Percentiles rank a stretch among this genome's conserved stretches.
Evolutionary conservation across 257 asterid genomes (phyloP).

Genomic region (Salvia hispanica): DNA sequence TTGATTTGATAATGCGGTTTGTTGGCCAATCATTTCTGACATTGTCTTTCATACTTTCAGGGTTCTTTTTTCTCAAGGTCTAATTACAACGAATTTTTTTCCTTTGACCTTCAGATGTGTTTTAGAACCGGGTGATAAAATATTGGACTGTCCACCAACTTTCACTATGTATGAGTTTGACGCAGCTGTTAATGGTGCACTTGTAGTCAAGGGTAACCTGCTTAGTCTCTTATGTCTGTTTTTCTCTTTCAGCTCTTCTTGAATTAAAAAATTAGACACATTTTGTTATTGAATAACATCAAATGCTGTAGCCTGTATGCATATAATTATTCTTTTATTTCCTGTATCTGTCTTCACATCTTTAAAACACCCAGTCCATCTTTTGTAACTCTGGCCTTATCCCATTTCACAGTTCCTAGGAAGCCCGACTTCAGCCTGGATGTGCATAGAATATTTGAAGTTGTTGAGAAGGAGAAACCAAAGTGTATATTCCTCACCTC

Average conservation of each 20-base stretch:
- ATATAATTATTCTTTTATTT: not conserved
- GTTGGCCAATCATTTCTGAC: conserved; percentile 26
- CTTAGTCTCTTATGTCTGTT: conserved; percentile 2
- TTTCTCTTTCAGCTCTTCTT: not conserved
- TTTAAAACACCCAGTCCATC: conserved; percentile 5
- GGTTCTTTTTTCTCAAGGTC: conserved; percentile 1
- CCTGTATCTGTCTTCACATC: conserved; percentile 14
- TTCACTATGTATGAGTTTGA: conserved; percentile 98
- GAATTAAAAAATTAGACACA: not conserved
- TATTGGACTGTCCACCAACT: conserved; percentile 97
- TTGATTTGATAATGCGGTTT: conserved; percentile 95
- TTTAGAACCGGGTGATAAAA: conserved; percentile 91
- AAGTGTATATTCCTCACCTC: conserved; percentile 93
- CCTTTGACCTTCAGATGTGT: conserved; percentile 65
- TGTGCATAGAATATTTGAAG: conserved; percentile 64
- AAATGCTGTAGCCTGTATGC: not conserved
- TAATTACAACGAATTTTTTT: conserved; percentile 22
- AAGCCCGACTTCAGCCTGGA: conserved; percentile 88
- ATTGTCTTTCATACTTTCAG: not conserved
- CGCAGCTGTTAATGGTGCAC: conserved; percentile 95
- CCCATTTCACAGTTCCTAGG: conserved; percentile 64
- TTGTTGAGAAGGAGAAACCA: conserved; percentile 81
- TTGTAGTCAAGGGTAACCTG: conserved; percentile 73
- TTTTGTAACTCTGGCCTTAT: conserved; percentile 11
- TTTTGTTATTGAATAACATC: conserved; percentile 14